These are phyloP conservation scores for Hypoxylon sp. DNA, from an alignment of 2,329 filamentous ascomycete genomes.

Conservation along the genomic window DNA sequence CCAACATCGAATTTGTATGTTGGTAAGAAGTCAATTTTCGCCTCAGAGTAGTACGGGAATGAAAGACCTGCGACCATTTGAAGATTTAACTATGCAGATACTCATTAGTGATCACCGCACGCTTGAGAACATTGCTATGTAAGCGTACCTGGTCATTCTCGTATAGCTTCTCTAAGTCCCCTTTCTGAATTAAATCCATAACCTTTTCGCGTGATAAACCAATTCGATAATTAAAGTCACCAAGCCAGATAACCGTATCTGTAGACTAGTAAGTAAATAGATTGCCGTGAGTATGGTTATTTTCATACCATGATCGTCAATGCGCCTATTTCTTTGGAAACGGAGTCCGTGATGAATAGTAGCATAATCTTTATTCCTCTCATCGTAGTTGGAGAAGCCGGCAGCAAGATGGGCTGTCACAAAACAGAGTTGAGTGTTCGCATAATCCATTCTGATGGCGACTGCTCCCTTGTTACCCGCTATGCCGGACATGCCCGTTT, in stretches of 20 bases:
- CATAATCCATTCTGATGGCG: conserved; percentile 94
- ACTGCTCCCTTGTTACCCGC: conserved; percentile 98
- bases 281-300: not conserved
- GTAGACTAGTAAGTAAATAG: conserved; percentile 45
- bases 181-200: conserved; percentile 78
- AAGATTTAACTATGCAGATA: conserved; percentile 77
- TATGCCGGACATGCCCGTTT: conserved; percentile 94
- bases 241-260: conserved; percentile 90
- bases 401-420: conserved; percentile 97
- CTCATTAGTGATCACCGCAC: conserved; percentile 36
- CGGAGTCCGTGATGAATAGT: conserved; percentile 89
- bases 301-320: conserved; percentile 84
- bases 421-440: conserved; percentile 92
- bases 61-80: conserved; percentile 95
- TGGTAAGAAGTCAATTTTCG: conserved; percentile 87
- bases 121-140: not conserved
- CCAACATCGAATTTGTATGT: conserved; percentile 97
- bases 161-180: conserved; percentile 84
- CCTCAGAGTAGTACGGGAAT: conserved; percentile 94
- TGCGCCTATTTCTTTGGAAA: conserved; percentile 91
- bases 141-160: conserved; percentile 86
- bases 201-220: conserved; percentile 85
- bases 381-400: conserved; percentile 96
- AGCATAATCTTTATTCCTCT: conserved; percentile 92
- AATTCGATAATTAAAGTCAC: conserved; percentile 98